These are phyloP conservation scores for Didymellaceae sp. DNA, from an alignment of 2,329 filamentous ascomycete species.

Conservation along the genomic window DNA sequence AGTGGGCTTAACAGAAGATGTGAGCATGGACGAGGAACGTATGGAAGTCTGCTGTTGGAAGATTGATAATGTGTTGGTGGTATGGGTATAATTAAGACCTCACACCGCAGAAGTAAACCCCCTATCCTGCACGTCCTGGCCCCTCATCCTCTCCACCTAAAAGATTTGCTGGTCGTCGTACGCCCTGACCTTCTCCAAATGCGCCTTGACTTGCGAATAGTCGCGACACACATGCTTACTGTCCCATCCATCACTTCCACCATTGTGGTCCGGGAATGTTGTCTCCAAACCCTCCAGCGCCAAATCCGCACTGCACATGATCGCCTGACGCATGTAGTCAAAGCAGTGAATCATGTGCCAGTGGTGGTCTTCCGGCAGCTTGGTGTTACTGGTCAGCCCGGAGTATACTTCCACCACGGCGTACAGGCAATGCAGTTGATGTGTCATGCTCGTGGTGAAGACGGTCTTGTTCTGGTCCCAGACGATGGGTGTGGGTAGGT, in stretches of 20 bases:
- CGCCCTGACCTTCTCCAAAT: slow-evolving; percentile 38
- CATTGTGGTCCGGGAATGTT: slow-evolving; percentile 46
- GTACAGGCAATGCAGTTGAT: slow-evolving; percentile 45
- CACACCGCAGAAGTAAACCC: no score
- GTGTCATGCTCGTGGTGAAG: slow-evolving; percentile 45
- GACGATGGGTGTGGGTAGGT: slow-evolving; percentile 42
- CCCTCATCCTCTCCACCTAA: no score
- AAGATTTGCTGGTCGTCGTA: slow-evolving; percentile 46
- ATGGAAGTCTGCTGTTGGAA: no score
- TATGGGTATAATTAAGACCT: no score
- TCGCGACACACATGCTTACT: slow-evolving; percentile 42
- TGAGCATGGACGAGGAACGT: no score
- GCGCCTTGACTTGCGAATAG: slow-evolving; percentile 20
- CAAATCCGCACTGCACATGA: slow-evolving; percentile 44
- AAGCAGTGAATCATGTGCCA: slow-evolving; percentile 50
- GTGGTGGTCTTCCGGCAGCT: slow-evolving; percentile 43
- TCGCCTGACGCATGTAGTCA: slow-evolving; percentile 46
- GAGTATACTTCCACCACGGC: slow-evolving; percentile 43
- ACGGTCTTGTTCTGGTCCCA: slow-evolving; percentile 42
- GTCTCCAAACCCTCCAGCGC: slow-evolving; percentile 42
- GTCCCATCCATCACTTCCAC: slow-evolving; percentile 46
- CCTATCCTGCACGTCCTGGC: no score
- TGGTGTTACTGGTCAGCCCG: slow-evolving; percentile 31
- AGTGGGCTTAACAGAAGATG: neutral
- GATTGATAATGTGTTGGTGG: neutral